These are phyloP conservation scores for Zygoascus hellenicus DNA, from an alignment of 1,139 yeast genomes.

Conservation along the genomic window DNA sequence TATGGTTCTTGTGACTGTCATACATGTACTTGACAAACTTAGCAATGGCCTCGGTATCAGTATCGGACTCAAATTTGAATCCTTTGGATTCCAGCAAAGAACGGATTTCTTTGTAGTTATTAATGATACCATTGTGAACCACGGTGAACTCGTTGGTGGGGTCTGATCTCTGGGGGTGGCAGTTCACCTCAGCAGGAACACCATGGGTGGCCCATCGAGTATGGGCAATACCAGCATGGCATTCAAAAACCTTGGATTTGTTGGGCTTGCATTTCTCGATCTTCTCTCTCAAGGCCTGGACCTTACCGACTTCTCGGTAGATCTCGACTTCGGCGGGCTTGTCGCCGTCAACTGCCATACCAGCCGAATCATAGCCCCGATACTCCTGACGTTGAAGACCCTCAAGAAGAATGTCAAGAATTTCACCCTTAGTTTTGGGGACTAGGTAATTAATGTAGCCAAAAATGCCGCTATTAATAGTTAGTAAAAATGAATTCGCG, in stretches of 20 bases:
- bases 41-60: conserved; percentile 98
- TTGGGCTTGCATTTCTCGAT: conserved; percentile 46
- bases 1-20: conserved; percentile 69
- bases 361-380: conserved; percentile 97
- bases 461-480: conserved; percentile 71
- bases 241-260: conserved; percentile 62
- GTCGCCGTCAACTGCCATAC: conserved; percentile 92
- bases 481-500: conserved; percentile 2
- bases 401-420: conserved; percentile 79
- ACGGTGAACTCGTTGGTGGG: conserved; percentile 75
- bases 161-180: conserved; percentile 96
- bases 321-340: conserved; percentile 45
- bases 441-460: conserved; percentile 96
- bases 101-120: conserved; percentile 87
- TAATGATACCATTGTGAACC: conserved; percentile 97
- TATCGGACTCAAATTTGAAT: conserved; percentile 78
- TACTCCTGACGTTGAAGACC: conserved; percentile 93
- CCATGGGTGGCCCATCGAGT: conserved; percentile 99
- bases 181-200: conserved; percentile 75
- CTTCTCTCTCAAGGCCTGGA: conserved; percentile 67
- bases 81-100: conserved; percentile 78
- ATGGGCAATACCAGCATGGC: conserved; percentile 96
- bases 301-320: conserved; percentile 89
- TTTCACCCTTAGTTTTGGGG: conserved; percentile 87
- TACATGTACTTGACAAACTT: conserved; percentile 87